Evolutionary conservation across 108 stramenopile species (phyloP).

Genomic region (Chaetoceros muelleri): DNA sequence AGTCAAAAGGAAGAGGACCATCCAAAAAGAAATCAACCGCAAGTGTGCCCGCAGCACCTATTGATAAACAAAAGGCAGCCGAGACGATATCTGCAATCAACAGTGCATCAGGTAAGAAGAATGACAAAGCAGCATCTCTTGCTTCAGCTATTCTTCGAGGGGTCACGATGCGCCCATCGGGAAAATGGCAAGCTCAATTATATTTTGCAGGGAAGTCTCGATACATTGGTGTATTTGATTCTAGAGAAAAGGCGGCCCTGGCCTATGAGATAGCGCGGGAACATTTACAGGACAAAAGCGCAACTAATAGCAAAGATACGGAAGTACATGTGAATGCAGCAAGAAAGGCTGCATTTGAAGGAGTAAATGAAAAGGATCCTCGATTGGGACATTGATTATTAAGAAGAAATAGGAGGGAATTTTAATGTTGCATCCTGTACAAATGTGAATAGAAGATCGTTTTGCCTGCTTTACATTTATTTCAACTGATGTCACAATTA

Average conservation of each 20-base stretch:
- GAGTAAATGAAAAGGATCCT: slow-evolving; percentile 50
- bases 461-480: too few species aligned
- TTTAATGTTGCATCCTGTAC: too few species aligned
- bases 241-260: slow-evolving; percentile 40
- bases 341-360: slow-evolving; percentile 77
- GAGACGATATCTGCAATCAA: slow-evolving; percentile 42
- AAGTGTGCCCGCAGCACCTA: slow-evolving; percentile 10
- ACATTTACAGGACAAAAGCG: slow-evolving; percentile 34
- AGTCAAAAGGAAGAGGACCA: slow-evolving; percentile 12
- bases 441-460: too few species aligned
- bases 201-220: slow-evolving; percentile 59
- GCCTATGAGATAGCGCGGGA: slow-evolving; percentile 60
- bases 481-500: too few species aligned
- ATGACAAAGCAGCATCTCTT: slow-evolving; percentile 58
- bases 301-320: slow-evolving; percentile 36
- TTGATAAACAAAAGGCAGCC: slow-evolving; percentile 40
- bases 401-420: neutral
- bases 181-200: slow-evolving; percentile 54
- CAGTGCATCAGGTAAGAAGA: slow-evolving; percentile 46
- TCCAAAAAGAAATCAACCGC: slow-evolving; percentile 28
- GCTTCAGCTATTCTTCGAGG: slow-evolving; percentile 51
- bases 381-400: neutral
- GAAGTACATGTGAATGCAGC: slow-evolving; percentile 63
- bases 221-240: slow-evolving; percentile 63
- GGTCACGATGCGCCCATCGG: slow-evolving; percentile 46